Evolutionary conservation across 164 flowering plant species (phyloP), one percentile per base, ranked within the genome.

Genomic region (Kalanchoe fedtschenkoi): DNA sequence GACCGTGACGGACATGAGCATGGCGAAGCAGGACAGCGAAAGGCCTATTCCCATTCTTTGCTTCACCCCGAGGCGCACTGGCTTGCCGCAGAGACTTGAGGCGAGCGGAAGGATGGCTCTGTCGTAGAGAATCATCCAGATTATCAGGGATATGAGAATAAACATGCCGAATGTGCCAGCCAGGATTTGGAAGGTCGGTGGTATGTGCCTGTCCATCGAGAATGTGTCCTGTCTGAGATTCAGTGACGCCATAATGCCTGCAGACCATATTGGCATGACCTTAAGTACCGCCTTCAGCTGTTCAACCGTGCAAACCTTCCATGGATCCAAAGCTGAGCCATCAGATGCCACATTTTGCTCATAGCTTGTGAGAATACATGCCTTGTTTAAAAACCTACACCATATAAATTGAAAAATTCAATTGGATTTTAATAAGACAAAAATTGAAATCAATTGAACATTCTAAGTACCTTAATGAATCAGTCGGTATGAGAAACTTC

Each of bases 231-330:
- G 81, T 58, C 9, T 58, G 0, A 71, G 43, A 72, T 63, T 75
- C 10, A 81, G 65, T 0, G 85, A 70, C 62, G 79, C 54, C 72
- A 78, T 65, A 32, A 78, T 72, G 56, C 83, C 80, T 0, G 86
- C 62, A 11, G 84, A 83, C 88, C 88, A 83, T 0, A 83, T 9
- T 17, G 86, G 89, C 5, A 77, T 35, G 56, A 83, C 81, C 47
- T 73, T 81, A 19, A 81, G 66, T 3, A 84, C 73, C 3, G 86
- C 73, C 61, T 84, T 84, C 4, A 81, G 78, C 75, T 75, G 83
- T 65, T 81, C 89, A 14, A 81, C 89, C 1, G 89, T 70, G 81
- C 84, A 81, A 17, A 79, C 66, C 9, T 66, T 68, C 86, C 86
- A 84, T 11, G 80, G 80, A 57, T 77, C 69, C 16, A 59, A 22